Conservation (phyloP, 768 basidiomycete species). For the Serendipita sp. region DNA sequence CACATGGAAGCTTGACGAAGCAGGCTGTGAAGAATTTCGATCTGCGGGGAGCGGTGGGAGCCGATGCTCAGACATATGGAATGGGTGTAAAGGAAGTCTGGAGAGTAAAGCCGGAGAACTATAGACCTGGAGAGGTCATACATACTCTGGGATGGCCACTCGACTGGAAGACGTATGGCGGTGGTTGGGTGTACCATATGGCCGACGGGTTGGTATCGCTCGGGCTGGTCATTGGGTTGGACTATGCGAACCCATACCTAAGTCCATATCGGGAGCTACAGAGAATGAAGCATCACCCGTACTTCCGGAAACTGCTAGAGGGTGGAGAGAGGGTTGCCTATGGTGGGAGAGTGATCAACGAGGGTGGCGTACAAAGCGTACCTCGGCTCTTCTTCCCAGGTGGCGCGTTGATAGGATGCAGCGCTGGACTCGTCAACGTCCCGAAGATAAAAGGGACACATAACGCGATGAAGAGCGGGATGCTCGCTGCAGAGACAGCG, state of each 20-base stretch:
- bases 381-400: conserved; percentile 83
- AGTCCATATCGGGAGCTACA: conserved; percentile 81
- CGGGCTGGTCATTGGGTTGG: conserved; percentile 84
- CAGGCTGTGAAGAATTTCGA: conserved; percentile 57
- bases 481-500: conserved; percentile 86
- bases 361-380: conserved; percentile 86
- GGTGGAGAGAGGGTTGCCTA: conserved; percentile 73
- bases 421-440: conserved; percentile 90
- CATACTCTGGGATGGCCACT: conserved; percentile 95
- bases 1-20: conserved; percentile 83
- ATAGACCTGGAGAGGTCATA: conserved; percentile 60
- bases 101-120: conserved; percentile 52
- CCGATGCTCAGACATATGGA: conserved; percentile 86
- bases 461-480: conserved; percentile 98
- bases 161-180: conserved; percentile 70
- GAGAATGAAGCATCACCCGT: conserved; percentile 94
- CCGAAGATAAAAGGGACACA: conserved; percentile 98
- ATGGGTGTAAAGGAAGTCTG: conserved; percentile 97
- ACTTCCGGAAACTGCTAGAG: conserved; percentile 66
- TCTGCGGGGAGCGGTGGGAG: conserved; percentile 39
- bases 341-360: conserved; percentile 76
- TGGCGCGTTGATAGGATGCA: conserved; percentile 86
- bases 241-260: conserved; percentile 87
- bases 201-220: conserved; percentile 76
- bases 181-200: conserved; percentile 94